These are phyloP conservation scores for Trichoderma reesei DNA, from an alignment of 495 filamentous ascomycete genomes.

Conservation along the genomic window DNA sequence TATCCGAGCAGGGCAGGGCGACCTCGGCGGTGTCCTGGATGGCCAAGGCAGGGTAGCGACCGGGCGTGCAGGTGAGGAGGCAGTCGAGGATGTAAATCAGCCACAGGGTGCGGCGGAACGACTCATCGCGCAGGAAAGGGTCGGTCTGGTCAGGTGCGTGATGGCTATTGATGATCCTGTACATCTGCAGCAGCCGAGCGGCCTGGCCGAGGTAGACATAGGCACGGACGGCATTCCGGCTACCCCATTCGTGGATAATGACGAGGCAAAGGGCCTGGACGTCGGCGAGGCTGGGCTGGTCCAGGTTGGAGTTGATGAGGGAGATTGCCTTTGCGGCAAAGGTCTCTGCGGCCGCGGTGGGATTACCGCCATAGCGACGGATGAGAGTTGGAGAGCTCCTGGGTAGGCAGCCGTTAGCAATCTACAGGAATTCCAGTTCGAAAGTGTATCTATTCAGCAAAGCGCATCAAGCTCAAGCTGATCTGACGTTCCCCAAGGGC, in stretches of 20 bases:
- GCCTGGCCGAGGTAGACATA: constrained; percentile 44
- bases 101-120: constrained; percentile 42
- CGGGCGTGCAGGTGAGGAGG: constrained; percentile 44
- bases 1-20: constrained; percentile 38
- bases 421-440: neutral
- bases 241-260: constrained; percentile 44
- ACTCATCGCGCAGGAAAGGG: constrained; percentile 42
- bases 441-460: too few relatives aligned
- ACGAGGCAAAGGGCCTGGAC: constrained; percentile 43
- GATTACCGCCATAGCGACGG: constrained; percentile 39
- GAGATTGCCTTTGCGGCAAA: constrained; percentile 39
- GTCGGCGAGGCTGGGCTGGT: constrained; percentile 39
- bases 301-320: constrained; percentile 35
- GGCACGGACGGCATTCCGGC: constrained; percentile 40
- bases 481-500: too few relatives aligned
- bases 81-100: constrained; percentile 44
- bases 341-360: constrained; percentile 35
- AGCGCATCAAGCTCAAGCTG: too few relatives aligned
- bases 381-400: constrained; percentile 40
- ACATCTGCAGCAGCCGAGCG: constrained; percentile 44
- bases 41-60: constrained; percentile 38
- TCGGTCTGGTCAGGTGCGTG: constrained; percentile 26
- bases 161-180: constrained; percentile 37
- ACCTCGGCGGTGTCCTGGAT: constrained; percentile 36
- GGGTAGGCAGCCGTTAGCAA: neutral